Conservation (phyloP, 257 asterid genomes). For the Osmanthus fragrans region DNA sequence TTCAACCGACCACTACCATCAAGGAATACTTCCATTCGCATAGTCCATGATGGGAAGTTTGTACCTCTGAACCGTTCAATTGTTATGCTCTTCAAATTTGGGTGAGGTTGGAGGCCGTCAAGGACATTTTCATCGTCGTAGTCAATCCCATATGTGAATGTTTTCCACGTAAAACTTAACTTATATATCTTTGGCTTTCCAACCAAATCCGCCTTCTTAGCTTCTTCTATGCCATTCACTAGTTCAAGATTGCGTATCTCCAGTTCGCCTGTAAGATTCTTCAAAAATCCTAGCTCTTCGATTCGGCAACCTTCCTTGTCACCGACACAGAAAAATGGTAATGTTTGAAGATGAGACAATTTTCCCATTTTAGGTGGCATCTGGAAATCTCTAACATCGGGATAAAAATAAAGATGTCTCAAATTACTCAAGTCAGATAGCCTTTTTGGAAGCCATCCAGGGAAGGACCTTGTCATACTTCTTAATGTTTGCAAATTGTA, state of each 20-base stretch:
- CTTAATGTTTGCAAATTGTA: constrained; percentile 30
- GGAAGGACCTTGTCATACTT: not conserved
- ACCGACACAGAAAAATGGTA: no score
- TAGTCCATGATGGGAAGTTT: constrained; percentile 29
- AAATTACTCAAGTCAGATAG: constrained; percentile 16
- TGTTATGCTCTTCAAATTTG: constrained; percentile 21
- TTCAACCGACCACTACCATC: not conserved
- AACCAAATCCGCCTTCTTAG: not conserved
- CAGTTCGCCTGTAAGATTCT: no score
- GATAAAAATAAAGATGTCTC: constrained; percentile 20
- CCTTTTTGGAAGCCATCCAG: not conserved
- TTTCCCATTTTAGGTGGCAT: constrained; percentile 23
- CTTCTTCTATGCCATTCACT: not conserved
- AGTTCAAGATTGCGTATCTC: no score
- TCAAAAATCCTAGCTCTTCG: no score
- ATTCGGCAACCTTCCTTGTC: no score
- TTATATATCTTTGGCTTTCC: not conserved
- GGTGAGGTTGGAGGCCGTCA: constrained; percentile 39
- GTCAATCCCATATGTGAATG: not conserved
- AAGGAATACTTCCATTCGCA: not conserved
- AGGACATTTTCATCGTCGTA: constrained; percentile 28
- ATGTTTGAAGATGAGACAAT: not conserved
- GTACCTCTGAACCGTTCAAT: constrained; percentile 8
- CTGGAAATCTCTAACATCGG: no score
- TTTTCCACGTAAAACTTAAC: not conserved